A percentile compares a stretch with the other conserved stretches of the same genome.
phyloP scores from a whole-genome alignment of 352 stramenopile species.

The Phytophthora aleatoria region DNA sequence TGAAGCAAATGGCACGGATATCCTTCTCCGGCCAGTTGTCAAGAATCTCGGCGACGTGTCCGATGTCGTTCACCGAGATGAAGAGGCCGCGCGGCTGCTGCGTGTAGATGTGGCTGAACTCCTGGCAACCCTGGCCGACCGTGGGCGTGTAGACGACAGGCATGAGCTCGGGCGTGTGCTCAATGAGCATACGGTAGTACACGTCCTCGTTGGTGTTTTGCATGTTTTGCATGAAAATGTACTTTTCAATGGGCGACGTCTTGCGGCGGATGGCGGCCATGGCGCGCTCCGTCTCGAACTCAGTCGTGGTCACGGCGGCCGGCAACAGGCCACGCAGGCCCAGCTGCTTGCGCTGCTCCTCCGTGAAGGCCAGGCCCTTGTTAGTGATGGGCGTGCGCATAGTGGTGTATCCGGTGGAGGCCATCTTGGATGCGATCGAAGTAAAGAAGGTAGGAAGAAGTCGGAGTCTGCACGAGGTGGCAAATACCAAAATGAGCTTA shows the following conservation, averaged over 20 bases:
- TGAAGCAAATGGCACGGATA: conserved; percentile 97
- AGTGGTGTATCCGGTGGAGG: conserved; percentile 54
- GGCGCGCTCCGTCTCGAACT: conserved; percentile 90
- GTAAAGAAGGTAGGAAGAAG: conserved; percentile 1
- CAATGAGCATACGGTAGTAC: conserved; percentile 92
- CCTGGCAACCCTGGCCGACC: conserved; percentile 91
- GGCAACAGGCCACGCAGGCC: conserved; percentile 93
- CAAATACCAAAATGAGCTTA: conserved; percentile 40
- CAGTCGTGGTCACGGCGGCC: conserved; percentile 75
- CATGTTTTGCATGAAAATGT: conserved; percentile 92
- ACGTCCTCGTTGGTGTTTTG: conserved; percentile 91
- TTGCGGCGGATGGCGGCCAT: conserved; percentile 87
- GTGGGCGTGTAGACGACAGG: conserved; percentile 98
- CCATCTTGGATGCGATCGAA: conserved; percentile 14
- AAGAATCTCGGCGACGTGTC: conserved; percentile 88
- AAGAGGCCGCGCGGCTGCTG: conserved; percentile 93
- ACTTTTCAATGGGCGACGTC: conserved; percentile 91
- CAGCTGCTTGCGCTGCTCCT: conserved; percentile 86
- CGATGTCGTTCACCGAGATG: conserved; percentile 85
- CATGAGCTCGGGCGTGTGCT: conserved; percentile 92
- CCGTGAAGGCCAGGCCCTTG: conserved; percentile 94
- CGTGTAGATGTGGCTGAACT: conserved; percentile 93
- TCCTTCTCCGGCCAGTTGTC: conserved; percentile 97
- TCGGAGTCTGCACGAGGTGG: conserved; percentile 20
- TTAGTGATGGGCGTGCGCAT: conserved; percentile 91